phyloP scores from a whole-genome alignment of 352 stramenopile species.

The Globisporangium cystogenes region DNA sequence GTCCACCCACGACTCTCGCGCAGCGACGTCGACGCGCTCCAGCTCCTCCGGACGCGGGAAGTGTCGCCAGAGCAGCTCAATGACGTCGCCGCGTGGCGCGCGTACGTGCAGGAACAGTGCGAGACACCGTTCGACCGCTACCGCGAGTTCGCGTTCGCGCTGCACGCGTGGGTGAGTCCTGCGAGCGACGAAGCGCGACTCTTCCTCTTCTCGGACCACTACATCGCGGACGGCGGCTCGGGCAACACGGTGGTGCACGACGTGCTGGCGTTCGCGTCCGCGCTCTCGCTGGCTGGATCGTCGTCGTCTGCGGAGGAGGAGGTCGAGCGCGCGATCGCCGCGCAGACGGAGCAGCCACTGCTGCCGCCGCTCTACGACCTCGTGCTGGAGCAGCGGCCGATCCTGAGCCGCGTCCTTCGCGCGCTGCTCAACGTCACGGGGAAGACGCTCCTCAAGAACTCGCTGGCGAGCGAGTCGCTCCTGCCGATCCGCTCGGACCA shows the following conservation, averaged over 20 bases:
- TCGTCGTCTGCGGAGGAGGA: not conserved
- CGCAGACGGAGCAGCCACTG: slow-evolving; percentile 13
- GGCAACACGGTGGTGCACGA: slow-evolving; percentile 33
- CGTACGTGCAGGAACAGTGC: not conserved
- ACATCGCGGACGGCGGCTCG: slow-evolving; percentile 34
- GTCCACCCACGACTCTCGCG: not conserved
- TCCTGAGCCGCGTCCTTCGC: slow-evolving; percentile 14
- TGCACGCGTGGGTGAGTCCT: slow-evolving; percentile 2
- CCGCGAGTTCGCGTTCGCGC: not conserved
- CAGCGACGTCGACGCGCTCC: not conserved
- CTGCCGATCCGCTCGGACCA: slow-evolving; percentile 24
- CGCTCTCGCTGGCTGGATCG: slow-evolving; percentile 8
- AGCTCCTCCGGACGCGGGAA: not conserved
- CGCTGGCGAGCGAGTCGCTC: slow-evolving; percentile 17
- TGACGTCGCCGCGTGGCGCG: not conserved
- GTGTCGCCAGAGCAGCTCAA: not conserved
- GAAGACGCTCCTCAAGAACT: slow-evolving; percentile 18
- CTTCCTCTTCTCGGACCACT: slow-evolving; percentile 46
- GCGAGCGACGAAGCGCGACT: slow-evolving; percentile 19
- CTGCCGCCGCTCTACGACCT: slow-evolving; percentile 34
- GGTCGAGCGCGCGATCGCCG: slow-evolving; percentile 2
- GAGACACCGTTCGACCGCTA: not conserved
- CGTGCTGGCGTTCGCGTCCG: slow-evolving; percentile 11
- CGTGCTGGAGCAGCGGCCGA: slow-evolving; percentile 15
- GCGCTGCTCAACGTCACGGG: slow-evolving; percentile 22